Percentiles rank a stretch among this genome's conserved stretches.
Conservation (phyloP, 768 basidiomycete species). For the Astraeus odoratus region DNA sequence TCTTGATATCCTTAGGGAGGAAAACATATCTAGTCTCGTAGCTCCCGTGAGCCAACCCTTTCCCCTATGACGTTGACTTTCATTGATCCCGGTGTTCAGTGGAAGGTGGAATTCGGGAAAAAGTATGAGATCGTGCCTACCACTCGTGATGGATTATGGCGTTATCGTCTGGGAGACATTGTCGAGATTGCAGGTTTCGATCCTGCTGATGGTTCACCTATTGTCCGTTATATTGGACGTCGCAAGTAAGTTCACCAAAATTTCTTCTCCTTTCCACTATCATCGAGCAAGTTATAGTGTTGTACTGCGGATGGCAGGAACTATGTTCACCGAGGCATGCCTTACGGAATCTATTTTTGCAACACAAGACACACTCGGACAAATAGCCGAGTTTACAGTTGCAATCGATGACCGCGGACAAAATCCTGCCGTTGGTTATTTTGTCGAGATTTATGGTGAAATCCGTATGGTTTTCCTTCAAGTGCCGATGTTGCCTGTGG, state of each 20-base stretch:
- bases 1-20: background rate
- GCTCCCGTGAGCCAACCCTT: background rate
- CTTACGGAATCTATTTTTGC: constrained; percentile 1
- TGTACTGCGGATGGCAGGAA: background rate
- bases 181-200: constrained; percentile 6
- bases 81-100: background rate
- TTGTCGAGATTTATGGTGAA: too few species aligned
- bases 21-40: background rate
- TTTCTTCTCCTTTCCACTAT: background rate
- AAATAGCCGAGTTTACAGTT: constrained; percentile 2
- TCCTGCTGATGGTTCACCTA: constrained; percentile 4
- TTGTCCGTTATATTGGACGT: constrained; percentile 4
- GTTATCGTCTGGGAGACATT: constrained; percentile 7
- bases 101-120: constrained; percentile 1
- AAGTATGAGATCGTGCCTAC: constrained; percentile 6
- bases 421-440: too few species aligned
- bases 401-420: too few species aligned
- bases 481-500: too few species aligned
- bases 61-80: too few species aligned
- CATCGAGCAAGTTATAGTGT: background rate
- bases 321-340: background rate
- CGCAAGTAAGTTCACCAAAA: constrained; percentile 9
- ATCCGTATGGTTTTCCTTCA: too few species aligned
- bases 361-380: background rate
- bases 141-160: constrained; percentile 9